These are phyloP conservation scores for Schoenoplectus triqueter DNA, from an alignment of 202 grass and related monocot species.

Conservation along the genomic window DNA sequence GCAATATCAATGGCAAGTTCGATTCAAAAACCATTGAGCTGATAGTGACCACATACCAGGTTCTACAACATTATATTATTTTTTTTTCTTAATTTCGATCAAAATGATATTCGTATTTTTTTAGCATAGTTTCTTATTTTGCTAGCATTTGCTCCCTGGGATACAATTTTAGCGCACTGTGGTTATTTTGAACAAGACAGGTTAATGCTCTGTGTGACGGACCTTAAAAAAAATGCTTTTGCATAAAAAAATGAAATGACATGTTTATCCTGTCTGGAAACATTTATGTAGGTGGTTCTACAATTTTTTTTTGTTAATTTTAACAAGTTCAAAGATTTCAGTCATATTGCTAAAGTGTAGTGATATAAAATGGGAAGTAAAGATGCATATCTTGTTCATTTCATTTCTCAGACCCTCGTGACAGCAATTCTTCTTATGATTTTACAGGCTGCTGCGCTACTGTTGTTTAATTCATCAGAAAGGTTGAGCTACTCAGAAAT, in stretches of 20 bases:
- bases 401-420: not conserved
- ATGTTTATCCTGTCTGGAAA: too few species aligned
- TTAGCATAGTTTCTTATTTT: not conserved
- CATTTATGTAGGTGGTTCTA: too few species aligned
- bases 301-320: too few species aligned
- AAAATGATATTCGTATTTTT: not conserved
- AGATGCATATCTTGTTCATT: not conserved
- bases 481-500: constrained; percentile 92
- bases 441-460: constrained; percentile 76
- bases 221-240: constrained; percentile 33
- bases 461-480: constrained; percentile 83
- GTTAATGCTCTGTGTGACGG: not conserved
- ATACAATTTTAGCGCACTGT: not conserved
- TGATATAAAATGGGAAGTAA: not conserved
- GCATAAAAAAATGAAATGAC: not conserved
- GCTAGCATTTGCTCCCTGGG: not conserved
- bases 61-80: constrained; percentile 30
- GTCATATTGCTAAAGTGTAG: not conserved
- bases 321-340: too few species aligned
- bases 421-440: not conserved
- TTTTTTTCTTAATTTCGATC: not conserved
- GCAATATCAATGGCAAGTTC: constrained; percentile 90
- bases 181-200: not conserved
- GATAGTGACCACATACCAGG: constrained; percentile 98
- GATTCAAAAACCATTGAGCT: constrained; percentile 85